Conservation (phyloP, 2,329 filamentous ascomycete genomes). For the Aspergillus sp. region DNA sequence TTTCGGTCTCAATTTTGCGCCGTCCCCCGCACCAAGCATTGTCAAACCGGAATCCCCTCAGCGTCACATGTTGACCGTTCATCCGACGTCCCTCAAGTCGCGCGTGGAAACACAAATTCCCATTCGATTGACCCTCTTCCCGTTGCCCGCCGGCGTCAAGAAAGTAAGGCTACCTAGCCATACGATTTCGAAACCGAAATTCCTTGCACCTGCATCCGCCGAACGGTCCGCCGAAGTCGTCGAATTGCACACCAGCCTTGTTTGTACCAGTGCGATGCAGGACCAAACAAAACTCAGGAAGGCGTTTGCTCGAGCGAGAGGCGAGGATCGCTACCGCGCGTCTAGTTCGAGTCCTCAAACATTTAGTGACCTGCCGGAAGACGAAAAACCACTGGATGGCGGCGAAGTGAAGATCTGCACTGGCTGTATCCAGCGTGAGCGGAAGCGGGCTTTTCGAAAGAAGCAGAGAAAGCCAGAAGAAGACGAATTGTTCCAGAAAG, state of each 20-base stretch:
- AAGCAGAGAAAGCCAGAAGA: slow-evolving; percentile 92
- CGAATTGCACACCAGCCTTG: slow-evolving; percentile 76
- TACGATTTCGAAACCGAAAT: slow-evolving; percentile 91
- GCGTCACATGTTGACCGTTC: slow-evolving; percentile 55
- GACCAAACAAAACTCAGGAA: slow-evolving; percentile 64
- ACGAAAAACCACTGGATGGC: slow-evolving; percentile 75
- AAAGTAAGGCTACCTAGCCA: slow-evolving; percentile 84
- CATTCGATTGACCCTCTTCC: slow-evolving; percentile 75
- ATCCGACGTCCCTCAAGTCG: slow-evolving; percentile 74
- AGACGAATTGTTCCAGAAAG: slow-evolving; percentile 79
- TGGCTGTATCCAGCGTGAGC: slow-evolving; percentile 88
- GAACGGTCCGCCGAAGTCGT: slow-evolving; percentile 70
- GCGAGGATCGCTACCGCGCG: slow-evolving; percentile 38
- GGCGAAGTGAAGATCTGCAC: slow-evolving; percentile 91
- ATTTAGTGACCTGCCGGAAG: slow-evolving; percentile 59
- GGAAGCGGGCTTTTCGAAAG: slow-evolving; percentile 87
- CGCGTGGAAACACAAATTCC: slow-evolving; percentile 96
- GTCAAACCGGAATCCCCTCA: slow-evolving; percentile 32
- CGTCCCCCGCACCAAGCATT: slow-evolving; percentile 28
- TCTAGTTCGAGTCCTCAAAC: slow-evolving; percentile 39
- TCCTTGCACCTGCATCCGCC: slow-evolving; percentile 71
- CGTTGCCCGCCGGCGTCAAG: slow-evolving; percentile 72
- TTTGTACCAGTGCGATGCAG: slow-evolving; percentile 90
- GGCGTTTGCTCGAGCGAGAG: slow-evolving; percentile 62
- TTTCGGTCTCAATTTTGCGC: slow-evolving; percentile 39